Base-by-base conservation (phyloP, 345 rosid species). In the Pseudoturritis turrita region DNA sequence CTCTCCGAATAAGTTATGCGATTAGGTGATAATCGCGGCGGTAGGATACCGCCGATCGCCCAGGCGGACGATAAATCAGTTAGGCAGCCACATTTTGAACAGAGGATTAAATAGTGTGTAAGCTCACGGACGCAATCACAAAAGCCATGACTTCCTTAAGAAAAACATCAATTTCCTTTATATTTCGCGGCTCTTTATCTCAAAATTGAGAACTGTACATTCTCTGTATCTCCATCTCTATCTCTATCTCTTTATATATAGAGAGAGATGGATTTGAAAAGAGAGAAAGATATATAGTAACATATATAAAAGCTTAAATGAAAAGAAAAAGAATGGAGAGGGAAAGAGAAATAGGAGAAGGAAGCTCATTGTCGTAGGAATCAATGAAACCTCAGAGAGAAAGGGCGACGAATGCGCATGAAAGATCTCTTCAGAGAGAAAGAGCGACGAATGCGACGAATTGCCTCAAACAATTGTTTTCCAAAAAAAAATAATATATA, bases 391-490 rank as follows among this genome's bases (percentile, higher is more conserved):
- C 68, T 66, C 17, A 74, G 73, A 59, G 78, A 74, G 62, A 66
- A 74, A 59, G 54, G 58, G 37, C 10, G 78, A 31, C 25, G 78
- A 40, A 50, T 15, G 62, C 68, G 15, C 61, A 66, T 66, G 73
- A 74, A 74, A 74, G 39, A 74, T 49, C 73, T 74, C 62, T 74
- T 10, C 73, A n/a, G n/a, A n/a, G n/a, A n/a, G n/a, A n/a, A n/a
- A n/a, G n/a, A n/a, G n/a, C n/a, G n/a, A n/a, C n/a, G n/a, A n/a
- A n/a, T n/a, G n/a, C n/a, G n/a, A n/a, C n/a, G n/a, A n/a, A n/a
- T n/a, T n/a, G n/a, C n/a, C n/a, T n/a, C n/a, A n/a, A n/a, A n/a
- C n/a, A n/a, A n/a, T n/a, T n/a, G n/a, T n/a, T n/a, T n/a, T n/a
- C n/a, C n/a, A n/a, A n/a, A n/a, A n/a, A n/a, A n/a, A n/a, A n/a